Evolutionary conservation across 1,284 basidiomycete genomes (phyloP).

Genomic region (Malassezia sp.): DNA sequence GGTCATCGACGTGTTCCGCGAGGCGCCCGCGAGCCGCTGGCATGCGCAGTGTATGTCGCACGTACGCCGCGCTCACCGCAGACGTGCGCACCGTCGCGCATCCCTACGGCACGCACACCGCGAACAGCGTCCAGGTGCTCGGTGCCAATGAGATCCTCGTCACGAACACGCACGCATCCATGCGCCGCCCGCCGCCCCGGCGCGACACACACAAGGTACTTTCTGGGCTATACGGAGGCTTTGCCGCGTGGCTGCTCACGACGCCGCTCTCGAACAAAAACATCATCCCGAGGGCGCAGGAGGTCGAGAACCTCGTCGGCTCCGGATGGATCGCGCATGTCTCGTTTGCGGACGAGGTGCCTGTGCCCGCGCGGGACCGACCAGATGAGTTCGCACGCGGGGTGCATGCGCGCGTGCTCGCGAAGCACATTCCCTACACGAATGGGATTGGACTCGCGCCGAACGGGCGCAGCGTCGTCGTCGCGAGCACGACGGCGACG

Average conservation of each 20-base stretch:
- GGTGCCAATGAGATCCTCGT: conserved; percentile 58
- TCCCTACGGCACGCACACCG: conserved; percentile 29
- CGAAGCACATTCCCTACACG: conserved; percentile 1
- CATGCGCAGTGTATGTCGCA: too few relatives aligned
- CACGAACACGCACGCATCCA: conserved; percentile 59
- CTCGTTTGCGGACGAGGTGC: not conserved
- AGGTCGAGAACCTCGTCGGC: conserved; percentile 3
- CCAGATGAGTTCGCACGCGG: not conserved
- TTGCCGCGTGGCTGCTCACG: not conserved
- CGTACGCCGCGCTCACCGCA: too few relatives aligned
- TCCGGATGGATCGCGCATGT: conserved; percentile 10
- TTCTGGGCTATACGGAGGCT: not conserved
- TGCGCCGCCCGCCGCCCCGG: conserved; percentile 50
- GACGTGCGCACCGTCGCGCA: conserved; percentile 13
- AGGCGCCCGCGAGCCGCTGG: not conserved
- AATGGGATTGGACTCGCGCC: conserved; percentile 11
- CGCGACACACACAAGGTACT: too few relatives aligned
- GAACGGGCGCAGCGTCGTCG: not conserved
- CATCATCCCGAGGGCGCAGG: too few relatives aligned
- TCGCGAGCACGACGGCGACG: not conserved
- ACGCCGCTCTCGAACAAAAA: too few relatives aligned
- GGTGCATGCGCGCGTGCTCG: not conserved
- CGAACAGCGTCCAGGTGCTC: conserved; percentile 58
- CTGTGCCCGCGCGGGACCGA: not conserved
- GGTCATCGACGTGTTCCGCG: conserved; percentile 11